phyloP scores from a whole-genome alignment of 2,329 filamentous ascomycete genomes.

The Colletotrichum cereale region DNA sequence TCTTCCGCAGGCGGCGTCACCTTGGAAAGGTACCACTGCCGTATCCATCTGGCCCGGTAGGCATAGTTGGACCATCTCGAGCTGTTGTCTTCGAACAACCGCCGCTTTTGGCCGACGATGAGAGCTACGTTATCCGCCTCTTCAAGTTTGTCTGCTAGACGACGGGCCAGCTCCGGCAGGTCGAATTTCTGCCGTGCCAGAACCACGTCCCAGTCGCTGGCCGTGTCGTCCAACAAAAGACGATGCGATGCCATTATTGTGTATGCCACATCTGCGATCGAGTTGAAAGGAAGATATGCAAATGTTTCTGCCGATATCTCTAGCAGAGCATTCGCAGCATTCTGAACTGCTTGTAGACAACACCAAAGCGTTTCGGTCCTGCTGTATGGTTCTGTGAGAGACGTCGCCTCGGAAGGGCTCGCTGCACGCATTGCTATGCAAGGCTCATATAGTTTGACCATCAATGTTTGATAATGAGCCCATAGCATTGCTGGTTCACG shows the following conservation, averaged over 20 bases:
- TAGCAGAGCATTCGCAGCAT: conserved; percentile 46
- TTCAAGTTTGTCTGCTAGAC: conserved; percentile 49
- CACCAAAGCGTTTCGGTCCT: conserved; percentile 54
- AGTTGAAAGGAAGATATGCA: conserved; percentile 48
- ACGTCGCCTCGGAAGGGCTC: conserved; percentile 36
- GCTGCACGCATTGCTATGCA: conserved; percentile 48
- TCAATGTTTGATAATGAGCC: conserved; percentile 49
- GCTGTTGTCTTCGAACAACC: conserved; percentile 48
- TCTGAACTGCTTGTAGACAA: conserved; percentile 48
- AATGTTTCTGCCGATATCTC: conserved; percentile 46
- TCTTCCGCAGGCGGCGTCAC: not conserved
- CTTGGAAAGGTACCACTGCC: conserved; percentile 53
- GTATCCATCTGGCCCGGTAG: conserved; percentile 55
- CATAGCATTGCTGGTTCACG: conserved; percentile 48
- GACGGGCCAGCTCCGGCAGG: conserved; percentile 46
- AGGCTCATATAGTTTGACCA: conserved; percentile 55
- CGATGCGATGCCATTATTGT: conserved; percentile 51
- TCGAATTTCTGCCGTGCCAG: conserved; percentile 51
- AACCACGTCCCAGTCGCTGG: conserved; percentile 52
- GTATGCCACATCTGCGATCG: conserved; percentile 50
- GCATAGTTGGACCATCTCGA: conserved; percentile 49
- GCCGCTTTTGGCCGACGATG: conserved; percentile 43
- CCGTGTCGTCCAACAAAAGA: conserved; percentile 51
- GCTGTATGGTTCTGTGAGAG: conserved; percentile 41
- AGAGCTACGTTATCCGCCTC: conserved; percentile 47